These are phyloP conservation scores for Rhizoclosmatium globosum DNA, from an alignment of 192 early-diverging fungal genomes.

Conservation along the genomic window DNA sequence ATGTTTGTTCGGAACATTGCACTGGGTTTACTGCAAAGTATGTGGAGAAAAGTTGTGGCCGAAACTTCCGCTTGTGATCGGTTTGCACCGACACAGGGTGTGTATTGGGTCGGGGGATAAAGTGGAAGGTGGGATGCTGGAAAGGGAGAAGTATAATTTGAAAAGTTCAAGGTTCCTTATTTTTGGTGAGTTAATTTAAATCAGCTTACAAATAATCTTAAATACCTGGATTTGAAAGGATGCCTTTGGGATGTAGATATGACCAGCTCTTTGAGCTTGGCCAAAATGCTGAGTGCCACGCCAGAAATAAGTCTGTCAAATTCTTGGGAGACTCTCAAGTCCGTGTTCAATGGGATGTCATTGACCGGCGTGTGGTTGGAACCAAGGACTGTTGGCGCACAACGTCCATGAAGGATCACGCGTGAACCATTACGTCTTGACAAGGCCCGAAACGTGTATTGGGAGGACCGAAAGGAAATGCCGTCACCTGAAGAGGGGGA, in stretches of 20 bases:
- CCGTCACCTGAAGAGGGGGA: background rate
- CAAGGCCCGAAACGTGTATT: background rate
- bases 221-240: background rate
- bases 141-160: conserved; percentile 2
- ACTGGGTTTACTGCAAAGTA: background rate
- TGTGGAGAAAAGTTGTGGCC: background rate
- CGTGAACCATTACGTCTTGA: background rate
- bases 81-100: conserved; percentile 2
- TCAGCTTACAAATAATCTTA: too few relatives aligned
- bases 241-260: conserved; percentile 17
- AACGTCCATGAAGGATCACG: conserved; percentile 18
- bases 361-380: background rate
- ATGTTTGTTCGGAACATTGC: conserved; percentile 22
- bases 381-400: background rate
- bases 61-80: conserved; percentile 16
- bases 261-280: conserved; percentile 18
- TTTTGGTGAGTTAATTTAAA: conserved; percentile 13
- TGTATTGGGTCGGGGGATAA: background rate
- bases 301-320: background rate
- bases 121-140: background rate
- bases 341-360: background rate
- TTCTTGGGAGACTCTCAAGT: conserved; percentile 16
- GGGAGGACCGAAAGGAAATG: background rate
- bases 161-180: background rate
- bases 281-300: background rate